Evolutionary conservation across 768 basidiomycete genomes (phyloP), one percentile per base, ranked within the genome.

Genomic region (Imleria badia): DNA sequence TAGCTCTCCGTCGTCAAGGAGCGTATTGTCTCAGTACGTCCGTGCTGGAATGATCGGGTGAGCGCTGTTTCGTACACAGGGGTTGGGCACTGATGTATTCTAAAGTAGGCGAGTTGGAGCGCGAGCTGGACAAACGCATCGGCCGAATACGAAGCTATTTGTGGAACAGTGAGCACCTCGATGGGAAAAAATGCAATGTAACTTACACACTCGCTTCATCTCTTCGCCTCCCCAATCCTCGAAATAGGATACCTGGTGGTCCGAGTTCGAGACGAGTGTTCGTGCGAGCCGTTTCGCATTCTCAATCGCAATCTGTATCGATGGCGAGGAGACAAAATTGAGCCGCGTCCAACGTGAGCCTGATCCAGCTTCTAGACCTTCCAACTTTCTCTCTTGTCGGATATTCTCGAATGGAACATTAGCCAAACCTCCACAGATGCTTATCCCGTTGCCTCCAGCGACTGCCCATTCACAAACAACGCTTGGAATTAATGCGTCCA

Each of bases 61-160:
- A 95, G 79, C 0, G 87, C 91, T 0, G 94, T 97, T 72, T 98
- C 95, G 68, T 98, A 97, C 8, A 91, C 93, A 2, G 95, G 91
- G 5, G 91, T 91, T 62, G 91, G 87, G 54, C 77, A 73, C 12
- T 83, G 84, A 43, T 85, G 88, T 20, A 85, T 83, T 66, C 81
- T 82, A 74, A 89, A 91, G 86, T 89, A 97, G 5, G 94, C 94
- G 11, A 97, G 80, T 66, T 98, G 95, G 19, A 97, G 77, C 0
- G 85, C 90, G 81, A 96, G 89, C 67, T 98, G 95, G 45, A 96
- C 81, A 72, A 83, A 97, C 1, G 89, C 89, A 65, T 98, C 95
- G 0, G 94, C 85, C 5, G 81, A 74, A 19, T 80, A 69, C 38
- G 77, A 76, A 43, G 77, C 84, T 87, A 8, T 46, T 26, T 14